Evolutionary conservation across 495 filamentous ascomycete species (phyloP), one percentile per base, ranked within the genome.

Genomic region (Lepraria neglecta): DNA sequence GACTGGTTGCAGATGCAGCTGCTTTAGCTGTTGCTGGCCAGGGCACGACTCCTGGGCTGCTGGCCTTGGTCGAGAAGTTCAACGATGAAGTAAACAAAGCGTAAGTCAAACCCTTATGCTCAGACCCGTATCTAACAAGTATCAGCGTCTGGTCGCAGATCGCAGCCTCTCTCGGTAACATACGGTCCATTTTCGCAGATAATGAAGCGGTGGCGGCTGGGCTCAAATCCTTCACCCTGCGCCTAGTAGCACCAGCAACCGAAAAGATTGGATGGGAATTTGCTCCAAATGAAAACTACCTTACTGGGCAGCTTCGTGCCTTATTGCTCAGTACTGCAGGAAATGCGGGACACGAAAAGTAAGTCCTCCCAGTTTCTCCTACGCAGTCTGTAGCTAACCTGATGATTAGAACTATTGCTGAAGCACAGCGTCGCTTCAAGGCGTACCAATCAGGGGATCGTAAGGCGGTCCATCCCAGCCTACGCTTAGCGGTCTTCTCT

Each of bases 251-350:
- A 24, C 81, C 83, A 27, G 86, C 87, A 6, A 85, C 86, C 14
- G 83, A 94, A 64, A 80, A 84, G 59, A 77, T 96, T 60, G 92
- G 94, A 45, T 97, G 92, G 92, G 85, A 91, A 19, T 88, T 89
- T 64, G 73, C 79, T 24, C 65, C 81, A 31, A 77, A 79, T 42
- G 94, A 98, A 59, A 88, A 92, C 69, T 96, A 87, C 70, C 84
- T 96, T 48, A 87, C 80, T 12, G 80, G 83, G 44, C 85, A 95
- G 67, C 79, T 95, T 27, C 89, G 94, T 19, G 87, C 90, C 63
- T 77, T 91, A 28, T 78, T 97, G 48, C 83, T 97, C 58, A 68
- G 78, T 9, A 82, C 84, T 70, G 92, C 91, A 28, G 87, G 89
- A 12, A 75, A 80, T 53, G 84, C 82, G 40, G 87, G 87, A 1